Percentiles rank a stretch among this genome's conserved stretches.
Conservation (phyloP, 805 yeast species). For the Saccharomycopsis schoenii region DNA sequence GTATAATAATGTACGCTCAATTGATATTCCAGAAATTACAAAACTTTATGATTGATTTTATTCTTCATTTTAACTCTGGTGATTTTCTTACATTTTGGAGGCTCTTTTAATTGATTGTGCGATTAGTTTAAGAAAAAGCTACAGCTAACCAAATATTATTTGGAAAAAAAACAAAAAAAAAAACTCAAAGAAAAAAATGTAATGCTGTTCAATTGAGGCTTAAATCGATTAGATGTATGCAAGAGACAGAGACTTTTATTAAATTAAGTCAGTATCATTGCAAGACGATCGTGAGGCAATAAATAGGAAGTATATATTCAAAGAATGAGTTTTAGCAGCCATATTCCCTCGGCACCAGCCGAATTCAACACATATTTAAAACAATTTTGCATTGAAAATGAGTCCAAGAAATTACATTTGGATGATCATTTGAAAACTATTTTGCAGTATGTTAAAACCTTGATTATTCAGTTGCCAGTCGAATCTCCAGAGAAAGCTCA, state of each 20-base stretch:
- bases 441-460: background rate
- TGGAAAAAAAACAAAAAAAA: background rate
- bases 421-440: constrained; percentile 1
- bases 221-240: background rate
- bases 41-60: too few species aligned
- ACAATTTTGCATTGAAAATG: background rate
- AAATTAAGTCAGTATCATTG: background rate
- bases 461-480: background rate
- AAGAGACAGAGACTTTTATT: background rate
- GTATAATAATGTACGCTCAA: too few species aligned
- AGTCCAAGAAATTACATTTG: constrained; percentile 5
- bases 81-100: background rate
- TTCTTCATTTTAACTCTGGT: too few species aligned
- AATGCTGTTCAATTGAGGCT: background rate
- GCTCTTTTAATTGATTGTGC: background rate
- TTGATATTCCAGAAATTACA: too few species aligned
- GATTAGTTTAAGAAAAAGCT: background rate
- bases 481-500: background rate
- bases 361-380: constrained; percentile 5
- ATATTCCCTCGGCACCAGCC: constrained; percentile 3
- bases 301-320: background rate
- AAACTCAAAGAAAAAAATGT: background rate
- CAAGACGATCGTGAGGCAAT: too few species aligned
- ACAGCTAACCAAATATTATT: too few species aligned
- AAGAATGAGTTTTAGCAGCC: background rate